These are phyloP conservation scores for Sequoia sempervirens DNA, from an alignment of 75 land plant species.

Conservation along the genomic window DNA sequence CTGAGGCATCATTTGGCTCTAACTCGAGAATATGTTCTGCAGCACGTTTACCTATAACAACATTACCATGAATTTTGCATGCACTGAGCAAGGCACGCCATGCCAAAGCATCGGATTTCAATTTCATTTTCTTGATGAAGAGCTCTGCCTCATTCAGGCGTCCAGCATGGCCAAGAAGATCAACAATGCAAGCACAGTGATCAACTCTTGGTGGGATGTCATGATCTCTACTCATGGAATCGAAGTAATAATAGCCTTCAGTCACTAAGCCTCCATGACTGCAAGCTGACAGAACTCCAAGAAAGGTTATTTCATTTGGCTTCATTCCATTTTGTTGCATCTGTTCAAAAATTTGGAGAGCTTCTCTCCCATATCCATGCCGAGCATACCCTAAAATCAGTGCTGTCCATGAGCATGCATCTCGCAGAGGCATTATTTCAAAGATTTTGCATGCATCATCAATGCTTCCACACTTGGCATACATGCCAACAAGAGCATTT, in stretches of 20 bases:
- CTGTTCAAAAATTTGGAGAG: constrained; percentile 17
- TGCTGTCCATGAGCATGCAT: constrained; percentile 29
- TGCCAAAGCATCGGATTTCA: constrained; percentile 27
- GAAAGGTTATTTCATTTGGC: constrained; percentile 38
- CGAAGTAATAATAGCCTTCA: constrained; percentile 39
- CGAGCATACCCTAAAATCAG: constrained; percentile 36
- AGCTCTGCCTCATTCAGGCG: constrained; percentile 45
- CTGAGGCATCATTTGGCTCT: constrained; percentile 29
- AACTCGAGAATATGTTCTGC: constrained; percentile 31
- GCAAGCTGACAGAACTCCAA: constrained; percentile 39
- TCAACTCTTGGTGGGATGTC: constrained; percentile 28
- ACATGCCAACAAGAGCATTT: constrained; percentile 49
- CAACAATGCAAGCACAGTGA: constrained; percentile 54
- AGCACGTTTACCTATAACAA: constrained; percentile 27
- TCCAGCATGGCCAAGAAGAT: constrained; percentile 59
- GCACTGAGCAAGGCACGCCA: constrained; percentile 59
- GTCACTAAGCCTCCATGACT: constrained; percentile 48
- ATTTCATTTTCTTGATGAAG: constrained; percentile 36
- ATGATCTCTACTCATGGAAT: constrained; percentile 25
- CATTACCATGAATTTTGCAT: constrained; percentile 40
- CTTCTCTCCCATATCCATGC: constrained; percentile 31
- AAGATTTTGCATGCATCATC: constrained; percentile 33
- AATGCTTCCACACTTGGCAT: constrained; percentile 46
- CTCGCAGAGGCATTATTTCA: constrained; percentile 21
- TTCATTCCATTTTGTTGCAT: constrained; percentile 20